These are phyloP conservation scores for Volvox africanus DNA, from an alignment of 139 green algal species.

Conservation along the genomic window DNA sequence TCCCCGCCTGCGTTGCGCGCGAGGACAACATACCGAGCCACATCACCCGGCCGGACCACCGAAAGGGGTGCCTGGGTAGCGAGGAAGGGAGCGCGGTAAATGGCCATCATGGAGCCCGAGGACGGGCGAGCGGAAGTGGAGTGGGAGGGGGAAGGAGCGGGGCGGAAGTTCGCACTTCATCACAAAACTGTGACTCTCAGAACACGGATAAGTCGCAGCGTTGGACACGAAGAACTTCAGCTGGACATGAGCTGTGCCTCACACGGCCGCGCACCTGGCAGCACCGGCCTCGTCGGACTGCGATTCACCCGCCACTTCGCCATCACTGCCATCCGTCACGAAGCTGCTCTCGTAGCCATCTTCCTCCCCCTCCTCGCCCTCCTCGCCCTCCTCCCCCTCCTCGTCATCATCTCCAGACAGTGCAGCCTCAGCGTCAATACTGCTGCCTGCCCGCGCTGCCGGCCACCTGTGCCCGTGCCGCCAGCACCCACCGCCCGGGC, in stretches of 20 bases:
- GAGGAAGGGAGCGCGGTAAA: constrained; percentile 30
- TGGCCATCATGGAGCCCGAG: constrained; percentile 35
- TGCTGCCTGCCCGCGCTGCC: not conserved
- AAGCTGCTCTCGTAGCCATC: constrained; percentile 44
- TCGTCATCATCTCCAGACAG: constrained; percentile 43
- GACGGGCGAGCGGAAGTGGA: not conserved
- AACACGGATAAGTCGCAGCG: no score
- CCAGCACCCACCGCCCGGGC: not conserved
- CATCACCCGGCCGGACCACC: constrained; percentile 3
- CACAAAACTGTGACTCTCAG: not conserved
- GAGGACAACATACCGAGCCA: not conserved
- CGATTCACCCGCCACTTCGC: not conserved
- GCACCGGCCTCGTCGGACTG: not conserved
- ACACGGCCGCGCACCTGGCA: not conserved
- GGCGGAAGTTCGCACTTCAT: not conserved
- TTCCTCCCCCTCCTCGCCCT: constrained; percentile 18
- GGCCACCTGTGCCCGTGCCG: not conserved
- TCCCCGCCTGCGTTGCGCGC: not conserved
- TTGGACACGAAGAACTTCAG: no score
- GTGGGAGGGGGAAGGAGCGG: not conserved
- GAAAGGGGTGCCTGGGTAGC: constrained; percentile 25
- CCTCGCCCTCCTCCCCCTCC: constrained; percentile 8
- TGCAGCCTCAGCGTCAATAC: constrained; percentile 20
- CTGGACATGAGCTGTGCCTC: not conserved
- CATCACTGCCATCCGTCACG: constrained; percentile 35